Conservation (phyloP, 495 filamentous ascomycete species). For the Penicillium parvum region DNA sequence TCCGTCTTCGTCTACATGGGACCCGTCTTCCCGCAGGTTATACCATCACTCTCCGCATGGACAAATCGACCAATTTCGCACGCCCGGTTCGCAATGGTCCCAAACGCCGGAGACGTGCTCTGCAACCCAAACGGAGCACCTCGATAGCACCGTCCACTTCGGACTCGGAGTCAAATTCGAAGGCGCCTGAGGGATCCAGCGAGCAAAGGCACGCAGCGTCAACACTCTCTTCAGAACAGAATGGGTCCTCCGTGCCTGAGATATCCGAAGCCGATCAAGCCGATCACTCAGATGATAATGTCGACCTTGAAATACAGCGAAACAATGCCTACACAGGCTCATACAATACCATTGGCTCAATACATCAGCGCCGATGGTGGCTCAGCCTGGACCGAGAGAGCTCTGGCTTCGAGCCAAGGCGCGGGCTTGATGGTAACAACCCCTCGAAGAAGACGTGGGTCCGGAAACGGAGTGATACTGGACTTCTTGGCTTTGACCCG, state of each 20-base stretch:
- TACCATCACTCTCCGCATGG: slow-evolving; percentile 54
- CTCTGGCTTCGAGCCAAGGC: slow-evolving; percentile 47
- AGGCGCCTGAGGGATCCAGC: neutral
- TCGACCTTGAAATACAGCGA: slow-evolving; percentile 47
- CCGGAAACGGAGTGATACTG: neutral
- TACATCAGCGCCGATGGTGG: slow-evolving; percentile 63
- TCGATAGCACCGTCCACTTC: slow-evolving; percentile 20
- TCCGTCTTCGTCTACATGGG: slow-evolving; percentile 57
- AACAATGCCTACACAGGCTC: slow-evolving; percentile 64
- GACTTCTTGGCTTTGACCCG: slow-evolving; percentile 40
- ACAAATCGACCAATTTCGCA: slow-evolving; percentile 39
- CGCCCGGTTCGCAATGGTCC: slow-evolving; percentile 22
- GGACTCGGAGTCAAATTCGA: slow-evolving; percentile 8
- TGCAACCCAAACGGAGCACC: neutral
- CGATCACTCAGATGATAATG: slow-evolving; percentile 16
- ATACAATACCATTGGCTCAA: slow-evolving; percentile 55
- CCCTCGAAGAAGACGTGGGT: slow-evolving; percentile 22
- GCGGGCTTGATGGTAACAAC: neutral
- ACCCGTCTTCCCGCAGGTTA: slow-evolving; percentile 54
- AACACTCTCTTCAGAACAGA: neutral
- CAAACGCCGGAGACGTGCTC: slow-evolving; percentile 25
- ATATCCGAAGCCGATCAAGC: slow-evolving; percentile 1
- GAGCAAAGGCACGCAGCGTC: no score
- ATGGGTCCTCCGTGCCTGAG: neutral
- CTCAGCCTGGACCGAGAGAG: slow-evolving; percentile 50